Base-by-base conservation (phyloP, 306 rosid genomes). In the Medicago arabica region DNA sequence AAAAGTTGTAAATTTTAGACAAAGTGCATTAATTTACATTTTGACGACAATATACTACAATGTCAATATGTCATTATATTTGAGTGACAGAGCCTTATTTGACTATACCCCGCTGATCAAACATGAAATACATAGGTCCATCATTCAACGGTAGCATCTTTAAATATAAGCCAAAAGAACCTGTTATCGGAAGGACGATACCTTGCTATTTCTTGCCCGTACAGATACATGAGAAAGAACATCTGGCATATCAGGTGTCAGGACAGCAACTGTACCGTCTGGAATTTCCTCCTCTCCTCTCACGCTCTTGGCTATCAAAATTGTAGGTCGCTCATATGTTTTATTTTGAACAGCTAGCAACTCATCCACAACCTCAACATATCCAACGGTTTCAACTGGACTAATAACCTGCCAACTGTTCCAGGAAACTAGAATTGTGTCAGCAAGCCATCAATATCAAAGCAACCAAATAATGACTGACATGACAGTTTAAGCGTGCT, bases 201-300 rank as follows among this genome's bases (percentile, higher is more conserved):
- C 98, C 97, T 88, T 95, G 82, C 97, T 85, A 79, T 95, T 95
- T 92, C 99, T 90, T 71, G 99, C 97, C 86, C 99, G 88, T n/a
- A 95, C 99, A 65, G 99, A 95, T 74, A 95, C 99, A 87, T 95
- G 99, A 77, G 99, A 95, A 66, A 95, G 84, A 75, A 95, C 97
- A 79, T 95, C 99, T 6, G 99, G 99, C 99, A 95, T 95, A 78
- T 95, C 99, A 69, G 97, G 99, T 43, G 97, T 95, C 79, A 95
- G 84, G 82, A 95, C 96, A 83, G 99, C 99, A 80, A 95, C 99
- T 28, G 92, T 73, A 74, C 99, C 99, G 86, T 92, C 97, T 28
- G 99, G 99, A 84, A 95, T 92, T 85, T 95, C 99, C 85, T 95
- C 99, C 85, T 95, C 99, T 69, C 99, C 99, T 81, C 78, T 95